These are phyloP conservation scores for Collybia sp. DNA, from an alignment of 768 basidiomycete genomes.

Conservation along the genomic window DNA sequence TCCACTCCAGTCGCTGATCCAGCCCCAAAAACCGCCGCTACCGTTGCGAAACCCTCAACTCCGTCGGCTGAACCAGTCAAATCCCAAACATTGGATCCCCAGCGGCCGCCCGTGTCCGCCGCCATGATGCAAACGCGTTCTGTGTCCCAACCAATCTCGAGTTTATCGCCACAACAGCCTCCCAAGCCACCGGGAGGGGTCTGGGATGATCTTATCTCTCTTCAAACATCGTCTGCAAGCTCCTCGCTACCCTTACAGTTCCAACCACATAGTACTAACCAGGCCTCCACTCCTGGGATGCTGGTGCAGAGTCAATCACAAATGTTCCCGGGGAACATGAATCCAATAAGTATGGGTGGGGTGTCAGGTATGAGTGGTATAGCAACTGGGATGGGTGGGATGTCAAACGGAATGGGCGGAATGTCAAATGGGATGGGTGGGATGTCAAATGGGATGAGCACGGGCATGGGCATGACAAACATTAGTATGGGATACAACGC, in stretches of 20 bases:
- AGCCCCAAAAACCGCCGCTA: constrained; percentile 12
- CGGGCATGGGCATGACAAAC: constrained; percentile 6
- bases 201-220: constrained; percentile 56
- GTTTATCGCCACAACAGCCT: constrained; percentile 12
- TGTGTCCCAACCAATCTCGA: constrained; percentile 17
- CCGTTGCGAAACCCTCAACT: constrained; percentile 5
- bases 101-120: constrained; percentile 4
- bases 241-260: constrained; percentile 53
- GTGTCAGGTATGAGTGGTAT: neutral
- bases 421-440: too few species aligned
- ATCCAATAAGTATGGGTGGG: neutral
- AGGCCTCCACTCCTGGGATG: too few species aligned
- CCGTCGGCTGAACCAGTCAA: constrained; percentile 9
- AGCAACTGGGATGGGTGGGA: neutral
- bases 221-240: constrained; percentile 36
- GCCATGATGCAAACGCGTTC: constrained; percentile 12
- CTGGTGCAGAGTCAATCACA: neutral
- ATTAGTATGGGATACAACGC: too few species aligned
- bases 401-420: neutral
- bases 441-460: constrained; percentile 14
- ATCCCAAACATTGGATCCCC: constrained; percentile 10
- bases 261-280: constrained; percentile 12
- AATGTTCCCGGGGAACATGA: neutral
- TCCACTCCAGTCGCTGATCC: constrained; percentile 15
- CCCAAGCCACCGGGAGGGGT: constrained; percentile 28